A percentile compares a stretch with the other conserved stretches of the same genome.
These are phyloP conservation scores for Wallacemonas rigidus DNA, from an alignment of 208 protist genomes.

Conservation along the genomic window DNA sequence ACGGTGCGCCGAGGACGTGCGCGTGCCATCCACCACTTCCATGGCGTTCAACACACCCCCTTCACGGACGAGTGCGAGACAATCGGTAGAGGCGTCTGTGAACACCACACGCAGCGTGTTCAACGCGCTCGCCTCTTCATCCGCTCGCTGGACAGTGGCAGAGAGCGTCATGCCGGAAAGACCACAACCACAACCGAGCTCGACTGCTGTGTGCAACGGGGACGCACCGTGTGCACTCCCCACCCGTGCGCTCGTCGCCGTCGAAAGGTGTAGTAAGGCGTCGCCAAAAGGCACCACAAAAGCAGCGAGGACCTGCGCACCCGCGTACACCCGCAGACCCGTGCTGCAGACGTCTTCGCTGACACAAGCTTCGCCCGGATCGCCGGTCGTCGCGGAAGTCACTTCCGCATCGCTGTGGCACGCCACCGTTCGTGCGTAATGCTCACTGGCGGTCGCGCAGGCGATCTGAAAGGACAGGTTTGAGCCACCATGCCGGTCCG, in stretches of 20 bases:
- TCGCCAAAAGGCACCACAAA: constrained; percentile 49
- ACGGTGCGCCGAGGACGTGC: no score
- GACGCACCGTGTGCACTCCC: not conserved
- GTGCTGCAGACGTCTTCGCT: constrained; percentile 40
- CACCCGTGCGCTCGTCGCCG: not conserved
- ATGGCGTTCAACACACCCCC: constrained; percentile 19
- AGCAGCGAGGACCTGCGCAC: constrained; percentile 56
- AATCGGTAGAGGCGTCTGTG: constrained; percentile 58
- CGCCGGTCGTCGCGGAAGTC: not conserved
- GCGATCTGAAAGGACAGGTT: constrained; percentile 38
- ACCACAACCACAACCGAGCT: constrained; percentile 75
- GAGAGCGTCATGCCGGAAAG: constrained; percentile 50
- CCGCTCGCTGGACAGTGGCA: constrained; percentile 17
- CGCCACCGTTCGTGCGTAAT: constrained; percentile 49
- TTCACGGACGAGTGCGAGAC: constrained; percentile 40
- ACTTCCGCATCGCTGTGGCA: not conserved
- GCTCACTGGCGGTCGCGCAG: constrained; percentile 55
- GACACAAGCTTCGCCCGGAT: no score
- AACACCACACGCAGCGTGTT: constrained; percentile 33
- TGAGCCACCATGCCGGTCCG: constrained; percentile 30
- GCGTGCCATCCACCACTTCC: constrained; percentile 15
- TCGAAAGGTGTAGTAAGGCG: constrained; percentile 20
- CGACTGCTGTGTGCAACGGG: constrained; percentile 26
- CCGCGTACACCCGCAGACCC: constrained; percentile 74
- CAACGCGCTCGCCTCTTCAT: not conserved